Evolutionary conservation across 2,329 filamentous ascomycete species (phyloP).

Genomic region (Phaeosphaeriaceae sp.): DNA sequence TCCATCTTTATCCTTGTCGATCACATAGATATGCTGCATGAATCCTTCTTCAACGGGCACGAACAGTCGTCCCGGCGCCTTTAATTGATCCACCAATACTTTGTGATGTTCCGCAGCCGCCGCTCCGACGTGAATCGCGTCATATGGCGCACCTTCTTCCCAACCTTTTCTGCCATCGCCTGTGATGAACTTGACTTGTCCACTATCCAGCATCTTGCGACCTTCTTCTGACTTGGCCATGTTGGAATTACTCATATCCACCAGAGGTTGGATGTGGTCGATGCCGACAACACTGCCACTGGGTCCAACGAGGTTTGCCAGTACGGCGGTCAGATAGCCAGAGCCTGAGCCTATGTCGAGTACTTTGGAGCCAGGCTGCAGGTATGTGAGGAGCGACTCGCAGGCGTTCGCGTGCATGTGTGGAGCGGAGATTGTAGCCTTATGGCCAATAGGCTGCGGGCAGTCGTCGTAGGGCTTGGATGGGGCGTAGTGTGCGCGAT

Average conservation of each 20-base stretch:
- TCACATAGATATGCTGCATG: slow-evolving; percentile 74
- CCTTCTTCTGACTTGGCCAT: slow-evolving; percentile 55
- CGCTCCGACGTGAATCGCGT: slow-evolving; percentile 95
- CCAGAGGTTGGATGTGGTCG: slow-evolving; percentile 59
- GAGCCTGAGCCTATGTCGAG: slow-evolving; percentile 59
- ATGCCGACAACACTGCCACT: slow-evolving; percentile 56
- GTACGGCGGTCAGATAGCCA: slow-evolving; percentile 84
- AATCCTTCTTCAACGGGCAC: slow-evolving; percentile 71
- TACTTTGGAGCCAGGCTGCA: slow-evolving; percentile 60
- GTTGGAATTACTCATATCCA: slow-evolving; percentile 52
- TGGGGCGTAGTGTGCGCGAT: slow-evolving; percentile 85
- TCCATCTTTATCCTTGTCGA: slow-evolving; percentile 75
- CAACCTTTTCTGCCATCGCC: slow-evolving; percentile 69
- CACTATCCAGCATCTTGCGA: slow-evolving; percentile 67
- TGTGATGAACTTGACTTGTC: slow-evolving; percentile 73
- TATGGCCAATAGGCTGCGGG: slow-evolving; percentile 72
- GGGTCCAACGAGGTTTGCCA: slow-evolving; percentile 76
- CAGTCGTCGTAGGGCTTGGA: slow-evolving; percentile 74
- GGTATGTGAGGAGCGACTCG: slow-evolving; percentile 67
- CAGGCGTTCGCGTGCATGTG: slow-evolving; percentile 76
- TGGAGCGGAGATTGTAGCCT: slow-evolving; percentile 75
- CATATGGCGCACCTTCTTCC: slow-evolving; percentile 68
- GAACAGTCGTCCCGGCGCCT: slow-evolving; percentile 80
- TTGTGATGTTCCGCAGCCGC: slow-evolving; percentile 78
- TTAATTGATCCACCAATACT: slow-evolving; percentile 78